Conservation (phyloP, 2,329 filamentous ascomycete species). For the Chaetomium sp. region DNA sequence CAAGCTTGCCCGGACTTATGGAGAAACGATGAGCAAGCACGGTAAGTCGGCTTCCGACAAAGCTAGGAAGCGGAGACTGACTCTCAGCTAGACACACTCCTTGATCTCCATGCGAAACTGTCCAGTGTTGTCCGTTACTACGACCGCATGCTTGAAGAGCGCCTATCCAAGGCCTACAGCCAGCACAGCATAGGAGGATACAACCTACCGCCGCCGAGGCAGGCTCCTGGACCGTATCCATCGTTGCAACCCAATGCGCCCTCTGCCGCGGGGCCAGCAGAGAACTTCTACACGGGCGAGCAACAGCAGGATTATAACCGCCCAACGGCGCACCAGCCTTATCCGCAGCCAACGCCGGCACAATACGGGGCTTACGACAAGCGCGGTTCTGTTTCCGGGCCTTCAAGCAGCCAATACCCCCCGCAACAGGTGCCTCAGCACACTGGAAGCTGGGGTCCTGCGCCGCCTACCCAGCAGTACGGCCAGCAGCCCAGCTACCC, state of each 20-base stretch:
- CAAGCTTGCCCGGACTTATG: constrained; percentile 92
- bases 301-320: constrained; percentile 51
- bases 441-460: constrained; percentile 55
- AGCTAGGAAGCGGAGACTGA: constrained; percentile 35
- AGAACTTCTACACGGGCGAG: constrained; percentile 81
- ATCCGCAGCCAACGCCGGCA: constrained; percentile 50
- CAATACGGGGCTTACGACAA: constrained; percentile 50
- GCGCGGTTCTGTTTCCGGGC: constrained; percentile 45
- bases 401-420: constrained; percentile 48
- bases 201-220: constrained; percentile 55
- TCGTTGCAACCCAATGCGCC: constrained; percentile 61
- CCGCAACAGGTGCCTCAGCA: constrained; percentile 49
- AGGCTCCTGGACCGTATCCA: constrained; percentile 68
- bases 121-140: constrained; percentile 97
- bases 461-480: constrained; percentile 47
- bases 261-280: constrained; percentile 57
- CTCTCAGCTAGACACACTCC: constrained; percentile 69
- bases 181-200: constrained; percentile 74
- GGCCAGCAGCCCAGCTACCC: constrained; percentile 39
- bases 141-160: constrained; percentile 95
- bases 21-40: constrained; percentile 99
- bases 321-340: constrained; percentile 55
- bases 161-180: constrained; percentile 87
- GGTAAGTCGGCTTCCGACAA: constrained; percentile 55
- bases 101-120: constrained; percentile 92